Conservation (phyloP, 148 eudicot species). For the Dysphania ambrosioides region DNA sequence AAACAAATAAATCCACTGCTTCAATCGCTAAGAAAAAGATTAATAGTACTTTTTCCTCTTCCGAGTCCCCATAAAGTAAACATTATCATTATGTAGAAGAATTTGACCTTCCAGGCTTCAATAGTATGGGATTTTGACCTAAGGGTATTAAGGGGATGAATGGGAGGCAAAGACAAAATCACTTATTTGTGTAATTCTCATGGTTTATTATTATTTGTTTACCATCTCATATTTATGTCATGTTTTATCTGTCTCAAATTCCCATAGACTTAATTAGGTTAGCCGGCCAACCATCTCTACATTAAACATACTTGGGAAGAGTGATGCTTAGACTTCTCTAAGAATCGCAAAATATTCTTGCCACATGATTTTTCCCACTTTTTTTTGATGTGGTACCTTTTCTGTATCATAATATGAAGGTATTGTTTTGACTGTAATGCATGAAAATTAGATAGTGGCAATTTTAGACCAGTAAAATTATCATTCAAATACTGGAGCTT, state of each 20-base stretch:
- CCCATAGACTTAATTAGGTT: not conserved
- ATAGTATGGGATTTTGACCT: not conserved
- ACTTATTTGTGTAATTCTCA: not conserved
- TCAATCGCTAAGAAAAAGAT: no score
- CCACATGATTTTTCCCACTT: not conserved
- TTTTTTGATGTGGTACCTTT: no score
- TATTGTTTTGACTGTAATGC: no score
- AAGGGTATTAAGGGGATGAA: not conserved
- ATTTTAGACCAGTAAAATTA: no score
- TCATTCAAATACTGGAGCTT: no score
- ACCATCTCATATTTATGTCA: not conserved
- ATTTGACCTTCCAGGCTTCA: not conserved
- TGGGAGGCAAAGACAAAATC: not conserved
- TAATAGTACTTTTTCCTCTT: not conserved
- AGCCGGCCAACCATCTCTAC: not conserved
- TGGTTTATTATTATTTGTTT: not conserved
- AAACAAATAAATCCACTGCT: no score
- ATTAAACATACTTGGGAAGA: not conserved
- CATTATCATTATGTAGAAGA: not conserved
- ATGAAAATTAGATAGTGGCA: no score
- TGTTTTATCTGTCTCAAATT: not conserved
- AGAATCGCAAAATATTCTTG: not conserved
- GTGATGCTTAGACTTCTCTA: not conserved
- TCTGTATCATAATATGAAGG: no score
- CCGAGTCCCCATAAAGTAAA: not conserved